These are phyloP conservation scores for Aspergillus cristatus DNA, from an alignment of 495 filamentous ascomycete species.

Conservation along the genomic window DNA sequence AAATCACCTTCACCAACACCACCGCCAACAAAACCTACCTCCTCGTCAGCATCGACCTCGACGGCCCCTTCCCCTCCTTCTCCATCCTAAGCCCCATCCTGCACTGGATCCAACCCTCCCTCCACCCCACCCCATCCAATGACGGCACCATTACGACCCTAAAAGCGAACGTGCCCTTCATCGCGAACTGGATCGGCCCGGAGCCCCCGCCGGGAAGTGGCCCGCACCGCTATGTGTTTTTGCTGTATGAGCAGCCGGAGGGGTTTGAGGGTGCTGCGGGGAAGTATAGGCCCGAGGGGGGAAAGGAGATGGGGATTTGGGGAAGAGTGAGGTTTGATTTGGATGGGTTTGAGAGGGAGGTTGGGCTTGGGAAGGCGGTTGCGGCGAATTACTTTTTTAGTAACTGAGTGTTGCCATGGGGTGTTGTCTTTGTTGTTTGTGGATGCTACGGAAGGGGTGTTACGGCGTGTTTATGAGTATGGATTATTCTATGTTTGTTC, in stretches of 20 bases:
- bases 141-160: conserved; percentile 4
- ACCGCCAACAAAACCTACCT: conserved; percentile 1
- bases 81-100: conserved; percentile 24
- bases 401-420: conserved; percentile 15
- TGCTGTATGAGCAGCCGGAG: conserved; percentile 48
- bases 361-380: conserved; percentile 36
- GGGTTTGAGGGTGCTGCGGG: conserved; percentile 33
- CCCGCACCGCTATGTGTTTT: conserved; percentile 49
- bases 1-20: conserved; percentile 16
- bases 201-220: conserved; percentile 40
- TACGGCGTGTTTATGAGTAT: too few species aligned
- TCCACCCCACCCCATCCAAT: too few species aligned
- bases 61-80: conserved; percentile 44
- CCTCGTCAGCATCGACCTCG: conserved; percentile 37
- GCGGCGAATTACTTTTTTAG: conserved; percentile 47
- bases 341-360: conserved; percentile 38
- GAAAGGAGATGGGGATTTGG: conserved; percentile 28
- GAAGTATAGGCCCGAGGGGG: conserved; percentile 34
- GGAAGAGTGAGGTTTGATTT: conserved; percentile 42
- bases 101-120: background rate
- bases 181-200: conserved; percentile 42
- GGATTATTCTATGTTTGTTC: too few species aligned
- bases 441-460: too few species aligned
- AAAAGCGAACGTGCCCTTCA: conserved; percentile 16
- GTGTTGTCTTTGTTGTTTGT: too few species aligned